These are phyloP conservation scores for Lactuca saligna DNA, from an alignment of 129 eudicot species.

Conservation along the genomic window DNA sequence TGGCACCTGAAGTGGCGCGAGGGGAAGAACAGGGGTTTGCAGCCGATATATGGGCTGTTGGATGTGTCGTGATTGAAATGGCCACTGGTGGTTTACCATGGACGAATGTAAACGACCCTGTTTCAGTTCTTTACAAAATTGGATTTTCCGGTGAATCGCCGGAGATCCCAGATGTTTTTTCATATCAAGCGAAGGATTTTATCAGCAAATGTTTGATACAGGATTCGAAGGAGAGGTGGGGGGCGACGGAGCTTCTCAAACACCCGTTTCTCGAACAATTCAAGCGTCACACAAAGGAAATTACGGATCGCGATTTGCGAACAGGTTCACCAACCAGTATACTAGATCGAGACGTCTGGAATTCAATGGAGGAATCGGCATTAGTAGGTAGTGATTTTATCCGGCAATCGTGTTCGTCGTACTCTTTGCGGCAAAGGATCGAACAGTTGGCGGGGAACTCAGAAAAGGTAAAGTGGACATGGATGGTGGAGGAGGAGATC, in stretches of 20 bases:
- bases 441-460: slow-evolving; percentile 39
- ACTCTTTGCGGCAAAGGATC: slow-evolving; percentile 41
- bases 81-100: slow-evolving; percentile 61
- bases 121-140: slow-evolving; percentile 50
- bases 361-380: slow-evolving; percentile 25
- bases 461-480: slow-evolving; percentile 29
- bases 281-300: not conserved
- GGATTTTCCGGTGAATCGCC: slow-evolving; percentile 63
- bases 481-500: slow-evolving; percentile 39
- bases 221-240: slow-evolving; percentile 63
- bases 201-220: slow-evolving; percentile 49
- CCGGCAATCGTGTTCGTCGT: slow-evolving; percentile 9
- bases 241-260: slow-evolving; percentile 48
- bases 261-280: slow-evolving; percentile 57
- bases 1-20: slow-evolving; percentile 85
- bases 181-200: slow-evolving; percentile 56
- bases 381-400: slow-evolving; percentile 12
- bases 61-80: slow-evolving; percentile 79
- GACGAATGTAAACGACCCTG: slow-evolving; percentile 34
- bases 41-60: slow-evolving; percentile 80
- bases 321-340: slow-evolving; percentile 63
- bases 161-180: slow-evolving; percentile 44
- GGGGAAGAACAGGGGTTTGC: slow-evolving; percentile 69
- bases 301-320: slow-evolving; percentile 11
- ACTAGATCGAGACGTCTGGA: slow-evolving; percentile 76